Evolutionary conservation across 306 rosid genomes (phyloP).

Genomic region (Castanea mollissima): DNA sequence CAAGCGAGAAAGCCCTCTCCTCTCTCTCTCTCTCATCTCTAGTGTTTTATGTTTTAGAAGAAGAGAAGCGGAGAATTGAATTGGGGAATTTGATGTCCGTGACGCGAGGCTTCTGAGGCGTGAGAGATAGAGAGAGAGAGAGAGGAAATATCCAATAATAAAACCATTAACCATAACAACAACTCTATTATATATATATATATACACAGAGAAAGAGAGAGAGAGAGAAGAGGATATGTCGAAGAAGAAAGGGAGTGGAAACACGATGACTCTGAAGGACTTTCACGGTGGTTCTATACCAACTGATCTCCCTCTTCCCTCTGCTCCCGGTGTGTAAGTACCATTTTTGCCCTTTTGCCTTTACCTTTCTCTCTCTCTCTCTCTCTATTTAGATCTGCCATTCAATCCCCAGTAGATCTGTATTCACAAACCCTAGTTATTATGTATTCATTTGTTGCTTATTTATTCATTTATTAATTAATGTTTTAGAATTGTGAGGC

Average conservation of each 20-base stretch:
- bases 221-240: constrained; percentile 48
- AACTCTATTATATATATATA: too few species aligned
- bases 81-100: too few species aligned
- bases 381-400: background rate
- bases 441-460: background rate
- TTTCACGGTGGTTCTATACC: constrained; percentile 98
- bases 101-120: too few species aligned
- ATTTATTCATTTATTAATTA: background rate
- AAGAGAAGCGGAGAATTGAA: too few species aligned
- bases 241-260: constrained; percentile 92
- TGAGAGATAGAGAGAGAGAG: too few species aligned
- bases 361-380: background rate
- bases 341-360: constrained; percentile 18
- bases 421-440: constrained; percentile 6
- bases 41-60: too few species aligned
- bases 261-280: constrained; percentile 96
- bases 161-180: too few species aligned
- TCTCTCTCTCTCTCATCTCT: too few species aligned
- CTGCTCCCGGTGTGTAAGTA: constrained; percentile 96
- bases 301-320: constrained; percentile 92
- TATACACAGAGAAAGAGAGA: too few species aligned
- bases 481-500: constrained; percentile 47
- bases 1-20: too few species aligned
- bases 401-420: constrained; percentile 27
- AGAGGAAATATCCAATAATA: too few species aligned